Conservation (phyloP, 108 stramenopile genomes). For the Nannochloropsis gaditana region DNA sequence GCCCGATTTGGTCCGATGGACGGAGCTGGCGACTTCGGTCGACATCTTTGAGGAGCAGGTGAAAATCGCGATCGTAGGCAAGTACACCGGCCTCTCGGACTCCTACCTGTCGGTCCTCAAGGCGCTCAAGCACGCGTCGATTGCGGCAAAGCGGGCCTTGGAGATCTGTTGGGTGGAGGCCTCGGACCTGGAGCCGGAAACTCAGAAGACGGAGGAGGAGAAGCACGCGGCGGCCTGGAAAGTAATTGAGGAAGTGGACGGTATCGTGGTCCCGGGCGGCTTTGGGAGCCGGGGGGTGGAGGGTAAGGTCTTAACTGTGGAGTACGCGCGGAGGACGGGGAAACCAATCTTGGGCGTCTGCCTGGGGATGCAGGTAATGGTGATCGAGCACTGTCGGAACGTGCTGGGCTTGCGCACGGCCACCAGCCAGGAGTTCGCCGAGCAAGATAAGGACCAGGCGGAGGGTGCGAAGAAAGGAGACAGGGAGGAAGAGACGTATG, state of each 20-base stretch:
- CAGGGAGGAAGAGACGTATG: slow-evolving; percentile 43
- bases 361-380: slow-evolving; percentile 90
- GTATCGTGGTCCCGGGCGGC: slow-evolving; percentile 87
- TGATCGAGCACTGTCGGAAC: slow-evolving; percentile 92
- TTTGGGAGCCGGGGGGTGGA: slow-evolving; percentile 84
- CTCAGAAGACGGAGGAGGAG: slow-evolving; percentile 35
- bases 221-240: slow-evolving; percentile 67
- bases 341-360: slow-evolving; percentile 91
- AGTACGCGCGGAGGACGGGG: slow-evolving; percentile 72
- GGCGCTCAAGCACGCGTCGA: slow-evolving; percentile 89
- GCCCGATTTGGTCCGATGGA: slow-evolving; percentile 73
- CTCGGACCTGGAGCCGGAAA: slow-evolving; percentile 66
- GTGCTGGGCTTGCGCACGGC: slow-evolving; percentile 72
- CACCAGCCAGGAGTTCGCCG: slow-evolving; percentile 88
- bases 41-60: slow-evolving; percentile 50
- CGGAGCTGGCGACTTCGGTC: slow-evolving; percentile 71
- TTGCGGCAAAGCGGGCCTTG: slow-evolving; percentile 73
- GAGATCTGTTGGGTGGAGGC: slow-evolving; percentile 94
- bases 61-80: slow-evolving; percentile 88
- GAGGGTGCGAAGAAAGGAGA: background rate
- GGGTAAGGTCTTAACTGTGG: slow-evolving; percentile 82
- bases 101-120: slow-evolving; percentile 92
- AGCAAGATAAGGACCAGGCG: background rate
- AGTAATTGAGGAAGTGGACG: slow-evolving; percentile 58
- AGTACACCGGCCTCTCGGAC: slow-evolving; percentile 91